Conservation (phyloP, 495 filamentous ascomycete species). For the Penicillium malachiteum region DNA sequence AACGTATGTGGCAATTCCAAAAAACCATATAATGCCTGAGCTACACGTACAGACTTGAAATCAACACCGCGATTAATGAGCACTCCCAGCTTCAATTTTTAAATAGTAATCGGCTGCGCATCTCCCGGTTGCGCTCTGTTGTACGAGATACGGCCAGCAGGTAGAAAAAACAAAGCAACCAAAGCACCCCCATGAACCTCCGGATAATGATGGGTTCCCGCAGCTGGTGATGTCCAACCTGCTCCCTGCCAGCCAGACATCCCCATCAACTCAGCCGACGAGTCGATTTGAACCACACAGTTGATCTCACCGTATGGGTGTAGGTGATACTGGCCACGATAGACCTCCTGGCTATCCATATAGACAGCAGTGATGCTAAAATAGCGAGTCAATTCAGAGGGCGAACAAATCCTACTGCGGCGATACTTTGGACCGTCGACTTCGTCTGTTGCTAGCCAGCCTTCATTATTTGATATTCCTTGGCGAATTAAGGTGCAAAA, state of each 20-base stretch:
- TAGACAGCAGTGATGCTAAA: slow-evolving; percentile 53
- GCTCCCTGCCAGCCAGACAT: slow-evolving; percentile 47
- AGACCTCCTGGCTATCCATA: slow-evolving; percentile 40
- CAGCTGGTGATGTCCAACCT: slow-evolving; percentile 43
- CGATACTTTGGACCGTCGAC: slow-evolving; percentile 44
- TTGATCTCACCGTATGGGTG: slow-evolving; percentile 53
- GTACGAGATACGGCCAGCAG: slow-evolving; percentile 42
- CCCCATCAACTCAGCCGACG: slow-evolving; percentile 38
- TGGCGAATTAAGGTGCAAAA: slow-evolving; percentile 36
- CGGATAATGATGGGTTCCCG: slow-evolving; percentile 48
- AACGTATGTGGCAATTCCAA: no score
- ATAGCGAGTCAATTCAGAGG: slow-evolving; percentile 35
- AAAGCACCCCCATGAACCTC: slow-evolving; percentile 36
- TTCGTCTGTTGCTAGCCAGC: slow-evolving; percentile 41
- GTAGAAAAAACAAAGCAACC: slow-evolving; percentile 45
- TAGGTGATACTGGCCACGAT: slow-evolving; percentile 43
- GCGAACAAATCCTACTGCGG: slow-evolving; percentile 38
- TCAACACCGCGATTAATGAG: no score
- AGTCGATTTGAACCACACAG: slow-evolving; percentile 45
- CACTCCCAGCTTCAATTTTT: neutral
- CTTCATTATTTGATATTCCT: slow-evolving; percentile 37
- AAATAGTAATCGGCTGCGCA: slow-evolving; percentile 31
- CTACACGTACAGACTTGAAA: no score
- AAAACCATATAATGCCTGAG: no score
- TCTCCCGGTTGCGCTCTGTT: slow-evolving; percentile 30